phyloP scores from a whole-genome alignment of 2,329 filamentous ascomycete species.

The Monilinia aucupariae region DNA sequence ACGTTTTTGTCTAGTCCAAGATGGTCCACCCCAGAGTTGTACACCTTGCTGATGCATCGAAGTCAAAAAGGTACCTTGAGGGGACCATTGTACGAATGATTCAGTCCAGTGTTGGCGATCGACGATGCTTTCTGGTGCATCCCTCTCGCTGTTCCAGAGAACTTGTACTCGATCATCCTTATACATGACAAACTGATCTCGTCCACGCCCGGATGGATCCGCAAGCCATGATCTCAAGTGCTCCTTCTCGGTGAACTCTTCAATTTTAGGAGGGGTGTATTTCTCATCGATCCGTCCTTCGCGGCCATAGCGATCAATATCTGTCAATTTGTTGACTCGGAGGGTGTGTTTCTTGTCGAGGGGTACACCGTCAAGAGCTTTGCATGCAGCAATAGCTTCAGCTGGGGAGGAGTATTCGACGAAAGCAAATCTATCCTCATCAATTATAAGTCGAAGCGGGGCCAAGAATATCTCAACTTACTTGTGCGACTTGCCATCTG shows the following conservation, averaged over 20 bases:
- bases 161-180: constrained; percentile 87
- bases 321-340: constrained; percentile 94
- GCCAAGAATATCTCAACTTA: constrained; percentile 41
- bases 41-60: constrained; percentile 95
- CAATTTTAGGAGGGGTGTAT: constrained; percentile 75
- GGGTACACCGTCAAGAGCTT: constrained; percentile 76
- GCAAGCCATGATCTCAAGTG: constrained; percentile 91
- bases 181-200: constrained; percentile 95
- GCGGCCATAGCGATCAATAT: constrained; percentile 91
- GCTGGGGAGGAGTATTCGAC: constrained; percentile 90
- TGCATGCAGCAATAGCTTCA: constrained; percentile 84
- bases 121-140: constrained; percentile 79
- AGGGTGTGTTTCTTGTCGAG: constrained; percentile 97
- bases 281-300: constrained; percentile 92
- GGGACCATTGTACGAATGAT: constrained; percentile 97
- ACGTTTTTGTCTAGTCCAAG: constrained; percentile 84
- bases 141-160: constrained; percentile 98
- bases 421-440: constrained; percentile 72
- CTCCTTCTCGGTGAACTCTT: constrained; percentile 85
- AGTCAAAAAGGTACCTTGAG: constrained; percentile 85
- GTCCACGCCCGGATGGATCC: constrained; percentile 70
- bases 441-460: neutral
- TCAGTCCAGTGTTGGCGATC: constrained; percentile 97
- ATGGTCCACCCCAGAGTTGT: constrained; percentile 88
- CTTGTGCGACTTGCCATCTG: constrained; percentile 81